Conservation (phyloP, 345 rosid genomes). For the Sonneratia caseolaris region DNA sequence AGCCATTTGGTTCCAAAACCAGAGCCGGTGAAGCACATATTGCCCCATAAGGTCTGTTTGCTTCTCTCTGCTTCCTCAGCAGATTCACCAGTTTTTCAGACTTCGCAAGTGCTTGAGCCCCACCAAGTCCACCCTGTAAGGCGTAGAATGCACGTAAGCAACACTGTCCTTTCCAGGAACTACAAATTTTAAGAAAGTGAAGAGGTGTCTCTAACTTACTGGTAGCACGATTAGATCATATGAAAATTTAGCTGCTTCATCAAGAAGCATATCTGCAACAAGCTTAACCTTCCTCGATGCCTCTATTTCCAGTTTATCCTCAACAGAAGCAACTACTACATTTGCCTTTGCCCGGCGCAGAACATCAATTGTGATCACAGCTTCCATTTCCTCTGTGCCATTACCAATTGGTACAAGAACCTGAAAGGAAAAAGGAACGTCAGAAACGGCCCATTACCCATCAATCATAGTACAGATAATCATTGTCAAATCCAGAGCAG, state of each 20-base stretch:
- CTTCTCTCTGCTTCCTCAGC: conserved; percentile 65
- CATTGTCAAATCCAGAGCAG: neutral
- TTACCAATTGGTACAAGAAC: conserved; percentile 82
- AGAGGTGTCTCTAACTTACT: conserved; percentile 23
- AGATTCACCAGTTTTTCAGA: conserved; percentile 66
- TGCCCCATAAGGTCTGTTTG: conserved; percentile 77
- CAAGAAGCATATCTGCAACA: conserved; percentile 73
- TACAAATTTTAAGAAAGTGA: neutral
- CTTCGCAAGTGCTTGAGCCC: conserved; percentile 77
- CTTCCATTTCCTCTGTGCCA: conserved; percentile 96
- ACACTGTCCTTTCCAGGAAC: neutral
- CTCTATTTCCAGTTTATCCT: conserved; percentile 56
- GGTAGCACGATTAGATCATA: conserved; percentile 84
- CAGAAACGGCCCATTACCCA: neutral
- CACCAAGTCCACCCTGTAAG: conserved; percentile 83
- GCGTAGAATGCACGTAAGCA: neutral
- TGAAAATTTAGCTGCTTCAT: conserved; percentile 72
- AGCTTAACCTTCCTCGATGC: conserved; percentile 79
- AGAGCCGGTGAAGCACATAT: conserved; percentile 93
- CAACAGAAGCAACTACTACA: conserved; percentile 79
- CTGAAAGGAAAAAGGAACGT: conserved; percentile 20
- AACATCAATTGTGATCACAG: conserved; percentile 61
- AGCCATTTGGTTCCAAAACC: conserved; percentile 78
- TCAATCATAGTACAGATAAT: neutral
- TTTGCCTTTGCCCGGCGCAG: conserved; percentile 75